Base-by-base conservation (phyloP, 371 early-diverging fungal genomes). In the Mortierella sp. region DNA sequence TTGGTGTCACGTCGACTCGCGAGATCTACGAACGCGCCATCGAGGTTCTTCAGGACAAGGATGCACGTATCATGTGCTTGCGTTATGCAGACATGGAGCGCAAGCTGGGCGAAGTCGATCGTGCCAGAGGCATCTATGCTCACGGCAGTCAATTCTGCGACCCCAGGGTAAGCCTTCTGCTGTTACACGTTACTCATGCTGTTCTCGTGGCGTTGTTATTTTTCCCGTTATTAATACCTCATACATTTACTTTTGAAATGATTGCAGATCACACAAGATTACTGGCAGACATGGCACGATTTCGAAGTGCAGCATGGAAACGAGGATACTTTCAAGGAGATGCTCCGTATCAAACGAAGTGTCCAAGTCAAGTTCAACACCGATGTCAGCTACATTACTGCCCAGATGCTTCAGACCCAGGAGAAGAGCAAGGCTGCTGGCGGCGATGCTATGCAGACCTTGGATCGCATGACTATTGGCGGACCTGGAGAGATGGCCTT, bases 281-380 rank as follows among this genome's bases (percentile, higher is more conserved):
- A 95, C 82, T 99, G 99, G 99, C 91, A 95, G 77, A 89, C 87
- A 68, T 99, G 99, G 99, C 96, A 97, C 76, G 96, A 97, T 75
- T 99, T 99, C 88, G 99, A 99, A 90, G 97, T 98, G 27, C 93
- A 95, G 82, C 96, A 97, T 83, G 99, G 99, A 70, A 98, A 97
- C 87, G 99, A 99, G 88, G 98, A 98, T 75, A 98, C 99, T 8
- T 99, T 97, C 89, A 97, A 97, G 89, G 99, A 99, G 82, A 98
- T 98, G 98, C 91, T 99, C 58, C 92, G 99, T 46, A 95, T 98
- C 81, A 98, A 98, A 88, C 96, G 99, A n/a, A 91, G 92, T 51
- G 96, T 96, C 2, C 95, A 95, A 83, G 95, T 96, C 43, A 91
- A 93, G 68, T 96, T 89, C 89, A 95, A 94, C 78, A 95, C 95